phyloP scores from a whole-genome alignment of 2,329 filamentous ascomycete genomes.

The Calonectria fujianensis region DNA sequence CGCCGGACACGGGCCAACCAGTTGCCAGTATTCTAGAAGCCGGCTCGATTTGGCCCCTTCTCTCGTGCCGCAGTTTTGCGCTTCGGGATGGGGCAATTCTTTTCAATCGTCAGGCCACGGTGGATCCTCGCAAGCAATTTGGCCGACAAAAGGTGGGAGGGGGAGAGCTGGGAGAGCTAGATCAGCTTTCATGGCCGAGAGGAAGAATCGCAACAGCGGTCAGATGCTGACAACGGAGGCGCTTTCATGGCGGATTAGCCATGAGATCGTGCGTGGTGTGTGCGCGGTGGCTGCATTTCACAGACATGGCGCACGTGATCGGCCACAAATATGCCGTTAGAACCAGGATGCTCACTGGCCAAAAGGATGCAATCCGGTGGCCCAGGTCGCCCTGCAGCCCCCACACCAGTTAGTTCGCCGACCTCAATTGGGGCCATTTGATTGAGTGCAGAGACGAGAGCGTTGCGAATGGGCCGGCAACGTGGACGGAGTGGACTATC shows the following conservation, averaged over 20 bases:
- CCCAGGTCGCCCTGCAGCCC: not conserved
- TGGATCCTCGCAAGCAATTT: not conserved
- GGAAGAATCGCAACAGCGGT: too few relatives aligned
- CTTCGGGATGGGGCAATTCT: not conserved
- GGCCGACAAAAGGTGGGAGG: too few relatives aligned
- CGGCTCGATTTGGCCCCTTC: not conserved
- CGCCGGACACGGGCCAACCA: conserved; percentile 2
- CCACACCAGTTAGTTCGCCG: not conserved
- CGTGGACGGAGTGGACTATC: not conserved
- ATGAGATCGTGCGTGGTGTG: not conserved
- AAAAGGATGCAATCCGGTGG: not conserved
- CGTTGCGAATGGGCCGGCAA: not conserved
- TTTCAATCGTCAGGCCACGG: not conserved
- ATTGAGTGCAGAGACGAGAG: not conserved
- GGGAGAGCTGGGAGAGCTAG: too few relatives aligned
- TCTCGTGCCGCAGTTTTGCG: not conserved
- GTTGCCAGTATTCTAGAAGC: not conserved
- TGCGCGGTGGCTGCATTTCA: not conserved
- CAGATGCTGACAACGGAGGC: not conserved
- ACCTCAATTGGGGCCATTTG: not conserved
- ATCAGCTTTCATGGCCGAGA: too few relatives aligned
- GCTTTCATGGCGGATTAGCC: not conserved
- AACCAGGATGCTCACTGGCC: not conserved
- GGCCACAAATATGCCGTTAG: not conserved
- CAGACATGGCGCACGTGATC: not conserved